Base-by-base conservation (phyloP, 2,329 filamentous ascomycete species). In the Pseudogymnoascus verrucosus region DNA sequence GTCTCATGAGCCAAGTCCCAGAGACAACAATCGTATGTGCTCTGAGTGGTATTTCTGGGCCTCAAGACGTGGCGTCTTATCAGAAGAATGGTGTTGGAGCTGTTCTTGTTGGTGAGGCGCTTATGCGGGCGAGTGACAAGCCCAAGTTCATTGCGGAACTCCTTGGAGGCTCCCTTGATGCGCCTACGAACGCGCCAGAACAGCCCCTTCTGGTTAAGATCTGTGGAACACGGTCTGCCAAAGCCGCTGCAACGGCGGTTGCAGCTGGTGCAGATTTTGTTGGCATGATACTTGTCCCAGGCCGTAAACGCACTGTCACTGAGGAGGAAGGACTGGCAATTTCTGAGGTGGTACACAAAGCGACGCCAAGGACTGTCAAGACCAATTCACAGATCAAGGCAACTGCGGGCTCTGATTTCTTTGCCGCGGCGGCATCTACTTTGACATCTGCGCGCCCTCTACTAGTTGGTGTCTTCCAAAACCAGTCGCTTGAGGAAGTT, bases 401-500 rank as follows among this genome's bases (percentile, higher is more conserved):
- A 23, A 42, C 8, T 28, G 59, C 34, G 7, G 47, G 47, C n/a
- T 82, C 79, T 7, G 90, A 93, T 72, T 96, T 87, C 76, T 98
- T 96, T 74, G 82, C 76, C n/a, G 75, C 78, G 61, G 78, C 80
- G n/a, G 69, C 74, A 23, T 73, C 75, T 34, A 77, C 78, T 64
- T 74, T 87, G 4, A 75, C 82, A 73, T 73, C 79, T 73, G 72
- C 84, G 12, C 77, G 89, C 8, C 88, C 93, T 0, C 82, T 95
- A 2, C 82, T 99, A 0, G 95, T 96, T 4, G 95, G 95, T 64
- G 93, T 99, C 1, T 99, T 99, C 78, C 89, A 90, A 70, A 90
- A 97, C 74, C 93, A 98, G 72, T 86, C 93, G 0, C 80, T 99
- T 8, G 84, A 85, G 37, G 91, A 96, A 69, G 82, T 99, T 5